Evolutionary conservation across 2,329 filamentous ascomycete genomes (phyloP).

Genomic region (Aspergillus sp.): DNA sequence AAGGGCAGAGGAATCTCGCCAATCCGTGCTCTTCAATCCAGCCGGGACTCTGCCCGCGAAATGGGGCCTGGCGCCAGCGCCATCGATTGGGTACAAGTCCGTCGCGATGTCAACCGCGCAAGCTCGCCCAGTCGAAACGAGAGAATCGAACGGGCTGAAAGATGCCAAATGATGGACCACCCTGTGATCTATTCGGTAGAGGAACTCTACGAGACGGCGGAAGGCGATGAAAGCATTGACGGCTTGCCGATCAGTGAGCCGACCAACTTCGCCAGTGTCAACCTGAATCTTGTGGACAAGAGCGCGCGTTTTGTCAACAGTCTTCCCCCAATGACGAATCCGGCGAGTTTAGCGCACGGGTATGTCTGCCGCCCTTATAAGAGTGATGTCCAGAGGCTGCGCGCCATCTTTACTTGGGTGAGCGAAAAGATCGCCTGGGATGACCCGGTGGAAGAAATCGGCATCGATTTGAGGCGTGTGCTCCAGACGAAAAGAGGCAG

Average conservation of each 20-base stretch:
- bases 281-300: slow-evolving; percentile 88
- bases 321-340: slow-evolving; percentile 78
- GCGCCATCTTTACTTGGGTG: slow-evolving; percentile 97
- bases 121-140: slow-evolving; percentile 92
- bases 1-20: slow-evolving; percentile 53
- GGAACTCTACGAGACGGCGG: slow-evolving; percentile 77
- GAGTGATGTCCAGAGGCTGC: slow-evolving; percentile 86
- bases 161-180: slow-evolving; percentile 93
- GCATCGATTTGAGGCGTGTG: slow-evolving; percentile 75
- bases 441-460: slow-evolving; percentile 82
- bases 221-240: slow-evolving; percentile 87
- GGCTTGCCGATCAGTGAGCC: slow-evolving; percentile 80
- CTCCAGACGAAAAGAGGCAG: slow-evolving; percentile 82
- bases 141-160: slow-evolving; percentile 76
- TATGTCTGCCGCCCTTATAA: slow-evolving; percentile 93
- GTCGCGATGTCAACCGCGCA: slow-evolving; percentile 90
- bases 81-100: slow-evolving; percentile 95
- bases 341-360: slow-evolving; percentile 79
- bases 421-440: slow-evolving; percentile 96
- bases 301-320: slow-evolving; percentile 87
- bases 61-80: slow-evolving; percentile 63
- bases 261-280: slow-evolving; percentile 76
- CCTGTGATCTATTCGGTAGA: slow-evolving; percentile 87
- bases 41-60: slow-evolving; percentile 62
- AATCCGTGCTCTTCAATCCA: slow-evolving; percentile 33